Conservation (phyloP, 164 flowering plant genomes). For the Magnolia changhungtana region DNA sequence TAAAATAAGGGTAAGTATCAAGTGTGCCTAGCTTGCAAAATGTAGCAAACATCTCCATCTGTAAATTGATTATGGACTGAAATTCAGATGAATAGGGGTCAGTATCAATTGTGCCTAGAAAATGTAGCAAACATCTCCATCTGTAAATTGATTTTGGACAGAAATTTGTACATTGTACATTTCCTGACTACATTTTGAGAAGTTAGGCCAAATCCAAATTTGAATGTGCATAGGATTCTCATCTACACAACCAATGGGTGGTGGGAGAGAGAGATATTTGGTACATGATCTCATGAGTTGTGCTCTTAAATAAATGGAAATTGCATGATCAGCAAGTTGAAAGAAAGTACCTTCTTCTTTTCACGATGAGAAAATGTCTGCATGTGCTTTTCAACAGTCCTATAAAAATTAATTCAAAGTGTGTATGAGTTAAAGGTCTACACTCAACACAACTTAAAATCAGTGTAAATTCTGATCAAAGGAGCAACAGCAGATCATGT, state of each 20-base stretch:
- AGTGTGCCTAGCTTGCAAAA: background rate
- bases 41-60: background rate
- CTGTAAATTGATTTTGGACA: no score
- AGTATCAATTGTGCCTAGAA: background rate
- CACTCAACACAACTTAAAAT: background rate
- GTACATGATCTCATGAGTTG: background rate
- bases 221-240: background rate
- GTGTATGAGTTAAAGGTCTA: background rate
- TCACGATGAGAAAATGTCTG: slow-evolving; percentile 82
- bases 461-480: no score
- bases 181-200: background rate
- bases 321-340: background rate
- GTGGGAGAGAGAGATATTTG: background rate
- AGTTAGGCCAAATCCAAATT: background rate
- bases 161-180: background rate
- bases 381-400: slow-evolving; percentile 68
- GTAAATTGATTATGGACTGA: no score
- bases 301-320: background rate
- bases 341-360: slow-evolving; percentile 57
- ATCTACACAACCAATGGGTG: background rate
- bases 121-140: background rate
- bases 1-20: background rate
- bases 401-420: slow-evolving; percentile 19
- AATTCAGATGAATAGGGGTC: no score
- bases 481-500: no score